Base-by-base conservation (phyloP, 345 rosid species). In the Iberis pinnata region DNA sequence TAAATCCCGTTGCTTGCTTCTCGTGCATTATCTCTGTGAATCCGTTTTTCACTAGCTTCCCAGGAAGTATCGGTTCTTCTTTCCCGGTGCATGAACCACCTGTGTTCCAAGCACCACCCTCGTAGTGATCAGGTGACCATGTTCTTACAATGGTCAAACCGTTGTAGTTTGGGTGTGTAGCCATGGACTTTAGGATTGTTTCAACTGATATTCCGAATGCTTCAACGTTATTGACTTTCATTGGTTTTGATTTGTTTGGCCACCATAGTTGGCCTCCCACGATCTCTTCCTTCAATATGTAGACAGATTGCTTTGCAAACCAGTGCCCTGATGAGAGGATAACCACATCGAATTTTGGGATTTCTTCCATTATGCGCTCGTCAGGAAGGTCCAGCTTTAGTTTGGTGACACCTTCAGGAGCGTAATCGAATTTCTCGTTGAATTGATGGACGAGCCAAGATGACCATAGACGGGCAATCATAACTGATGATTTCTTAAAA, bases 61-160 rank as follows among this genome's bases (percentile, higher is more conserved):
- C 87, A 0, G 57, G 60, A 32, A 40, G 77, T 26, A 88, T 65
- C 18, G 98, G 98, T 49, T 65, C 82, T 44, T 40, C 77, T 70
- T 85, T 88, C 38, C 97, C 98, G 0, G 98, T 88, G 70, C 97
- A 92, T 5, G 98, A 88, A 9, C 98, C 98, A 31, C 98, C 98
- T 0, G 95, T 85, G 56, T 92, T 92, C 98, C 98, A 92, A 42
- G 86, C 85, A 6, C 97, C 98, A 14, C 95, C 96, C 58, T 92
- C 98, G 12, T 92, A 92, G 59, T 92, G 96, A 76, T 92, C 98
- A 5, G 97, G 98, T 31, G 98, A 92, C 70, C 59, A 92, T 10
- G 97, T 72, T 17, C 97, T 83, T 49, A 85, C 24, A 25, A 92
- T 92, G 22, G 95, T 68, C 54, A 92, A 56, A 18, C 98, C 98